Evolutionary conservation across 768 basidiomycete genomes (phyloP).

Genomic region (Stropharia rugosoannulata): DNA sequence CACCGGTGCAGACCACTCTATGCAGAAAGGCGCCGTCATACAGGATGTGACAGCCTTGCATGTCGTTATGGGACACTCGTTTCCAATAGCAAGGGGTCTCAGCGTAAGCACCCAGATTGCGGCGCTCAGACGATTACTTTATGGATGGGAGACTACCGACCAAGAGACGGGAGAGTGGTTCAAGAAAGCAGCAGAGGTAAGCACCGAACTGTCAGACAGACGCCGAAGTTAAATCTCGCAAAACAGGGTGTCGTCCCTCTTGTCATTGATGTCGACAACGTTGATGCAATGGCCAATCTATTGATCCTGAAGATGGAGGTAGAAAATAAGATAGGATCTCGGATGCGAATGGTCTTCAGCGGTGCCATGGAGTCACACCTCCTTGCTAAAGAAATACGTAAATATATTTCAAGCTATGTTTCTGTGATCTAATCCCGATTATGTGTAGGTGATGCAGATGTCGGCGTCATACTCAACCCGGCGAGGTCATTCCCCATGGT

Average conservation of each 20-base stretch:
- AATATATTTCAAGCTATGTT: slow-evolving; percentile 5
- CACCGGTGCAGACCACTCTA: slow-evolving; percentile 53
- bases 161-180: slow-evolving; percentile 56
- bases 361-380: slow-evolving; percentile 65
- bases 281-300: slow-evolving; percentile 73
- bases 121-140: slow-evolving; percentile 58
- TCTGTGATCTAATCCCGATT: slow-evolving; percentile 1
- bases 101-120: slow-evolving; percentile 72
- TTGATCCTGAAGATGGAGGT: slow-evolving; percentile 68
- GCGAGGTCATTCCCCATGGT: slow-evolving; percentile 63
- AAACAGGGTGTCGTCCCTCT: slow-evolving; percentile 60
- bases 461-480: slow-evolving; percentile 54
- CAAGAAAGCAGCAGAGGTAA: slow-evolving; percentile 53
- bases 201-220: not conserved
- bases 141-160: slow-evolving; percentile 47
- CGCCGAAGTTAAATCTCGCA: slow-evolving; percentile 2
- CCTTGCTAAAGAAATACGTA: slow-evolving; percentile 66
- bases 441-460: slow-evolving; percentile 39
- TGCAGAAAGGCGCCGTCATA: slow-evolving; percentile 59
- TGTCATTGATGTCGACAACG: slow-evolving; percentile 65
- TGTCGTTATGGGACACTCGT: slow-evolving; percentile 45
- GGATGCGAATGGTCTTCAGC: slow-evolving; percentile 60
- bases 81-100: slow-evolving; percentile 32
- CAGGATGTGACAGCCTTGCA: slow-evolving; percentile 66
- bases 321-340: slow-evolving; percentile 53